Evolutionary conservation across 1,284 basidiomycete genomes (phyloP).

Genomic region (Leccinum pallidistipes): DNA sequence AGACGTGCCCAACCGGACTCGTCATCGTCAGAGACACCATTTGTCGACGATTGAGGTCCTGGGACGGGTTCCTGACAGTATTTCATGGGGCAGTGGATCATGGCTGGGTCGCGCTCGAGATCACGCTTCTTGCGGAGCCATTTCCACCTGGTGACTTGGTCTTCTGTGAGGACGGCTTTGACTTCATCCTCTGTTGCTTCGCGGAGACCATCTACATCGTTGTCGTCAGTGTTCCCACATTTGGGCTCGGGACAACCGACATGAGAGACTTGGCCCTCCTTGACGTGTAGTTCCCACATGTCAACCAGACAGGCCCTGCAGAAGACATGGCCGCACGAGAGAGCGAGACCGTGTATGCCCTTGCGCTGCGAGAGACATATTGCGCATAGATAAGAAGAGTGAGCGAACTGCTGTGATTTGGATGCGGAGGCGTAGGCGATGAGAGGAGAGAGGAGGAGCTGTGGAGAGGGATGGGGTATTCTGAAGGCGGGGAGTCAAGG

Average conservation of each 20-base stretch:
- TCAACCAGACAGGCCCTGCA: conserved; percentile 69
- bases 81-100: conserved; percentile 72
- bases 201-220: conserved; percentile 26
- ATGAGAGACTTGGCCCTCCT: conserved; percentile 66
- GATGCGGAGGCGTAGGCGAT: conserved; percentile 47
- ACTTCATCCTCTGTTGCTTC: conserved; percentile 73
- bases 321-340: conserved; percentile 70
- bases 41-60: conserved; percentile 47
- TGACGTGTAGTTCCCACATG: conserved; percentile 74
- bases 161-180: conserved; percentile 60
- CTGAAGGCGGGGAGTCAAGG: conserved; percentile 35
- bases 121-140: conserved; percentile 70
- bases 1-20: conserved; percentile 66
- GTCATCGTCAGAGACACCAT: conserved; percentile 38
- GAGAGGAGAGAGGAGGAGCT: conserved; percentile 49
- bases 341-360: conserved; percentile 64
- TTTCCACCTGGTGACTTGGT: conserved; percentile 65
- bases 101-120: conserved; percentile 73
- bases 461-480: conserved; percentile 56
- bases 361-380: conserved; percentile 72
- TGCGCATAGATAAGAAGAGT: conserved; percentile 62
- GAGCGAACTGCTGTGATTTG: conserved; percentile 53
- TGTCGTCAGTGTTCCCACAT: conserved; percentile 62
- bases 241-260: conserved; percentile 74
- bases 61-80: conserved; percentile 71